Conservation (phyloP, 2,329 filamentous ascomycete species). For the Ophiobolus disseminans region DNA sequence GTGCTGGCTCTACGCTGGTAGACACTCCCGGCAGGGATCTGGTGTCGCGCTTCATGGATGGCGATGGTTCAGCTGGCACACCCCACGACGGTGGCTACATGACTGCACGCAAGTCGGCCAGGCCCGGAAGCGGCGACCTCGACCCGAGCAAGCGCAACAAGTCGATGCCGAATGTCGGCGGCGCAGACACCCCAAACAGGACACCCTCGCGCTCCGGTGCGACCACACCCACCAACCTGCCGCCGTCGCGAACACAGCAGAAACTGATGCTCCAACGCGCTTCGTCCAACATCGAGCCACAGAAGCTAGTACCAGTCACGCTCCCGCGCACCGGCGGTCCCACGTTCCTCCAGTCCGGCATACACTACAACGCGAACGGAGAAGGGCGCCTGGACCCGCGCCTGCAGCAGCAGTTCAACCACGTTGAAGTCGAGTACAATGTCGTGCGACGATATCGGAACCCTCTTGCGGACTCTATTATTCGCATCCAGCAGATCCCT, state of each 20-base stretch:
- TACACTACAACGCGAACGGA: slow-evolving; percentile 45
- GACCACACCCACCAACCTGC: slow-evolving; percentile 49
- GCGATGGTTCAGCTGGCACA: slow-evolving; percentile 50
- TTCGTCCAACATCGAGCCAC: slow-evolving; percentile 73
- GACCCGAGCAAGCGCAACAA: slow-evolving; percentile 47
- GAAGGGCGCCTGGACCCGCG: slow-evolving; percentile 64
- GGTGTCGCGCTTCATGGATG: slow-evolving; percentile 56
- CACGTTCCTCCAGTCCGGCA: slow-evolving; percentile 40
- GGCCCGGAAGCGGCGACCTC: slow-evolving; percentile 27
- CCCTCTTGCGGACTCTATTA: slow-evolving; percentile 69
- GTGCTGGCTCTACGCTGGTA: slow-evolving; percentile 48
- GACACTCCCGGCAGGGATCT: slow-evolving; percentile 52
- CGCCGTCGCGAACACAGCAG: slow-evolving; percentile 72
- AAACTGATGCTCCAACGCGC: slow-evolving; percentile 78
- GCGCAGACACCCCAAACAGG: slow-evolving; percentile 35
- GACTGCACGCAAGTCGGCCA: slow-evolving; percentile 33
- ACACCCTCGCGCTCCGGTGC: slow-evolving; percentile 45
- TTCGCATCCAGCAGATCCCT: slow-evolving; percentile 61
- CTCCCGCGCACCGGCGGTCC: slow-evolving; percentile 47
- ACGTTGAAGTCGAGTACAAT: slow-evolving; percentile 75
- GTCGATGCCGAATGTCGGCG: slow-evolving; percentile 48
- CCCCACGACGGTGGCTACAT: slow-evolving; percentile 50
- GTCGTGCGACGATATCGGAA: slow-evolving; percentile 76
- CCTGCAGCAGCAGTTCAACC: slow-evolving; percentile 69
- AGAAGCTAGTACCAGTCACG: slow-evolving; percentile 54